Evolutionary conservation across 352 stramenopile genomes (phyloP).

Genomic region (Phytophthora tentaculata): DNA sequence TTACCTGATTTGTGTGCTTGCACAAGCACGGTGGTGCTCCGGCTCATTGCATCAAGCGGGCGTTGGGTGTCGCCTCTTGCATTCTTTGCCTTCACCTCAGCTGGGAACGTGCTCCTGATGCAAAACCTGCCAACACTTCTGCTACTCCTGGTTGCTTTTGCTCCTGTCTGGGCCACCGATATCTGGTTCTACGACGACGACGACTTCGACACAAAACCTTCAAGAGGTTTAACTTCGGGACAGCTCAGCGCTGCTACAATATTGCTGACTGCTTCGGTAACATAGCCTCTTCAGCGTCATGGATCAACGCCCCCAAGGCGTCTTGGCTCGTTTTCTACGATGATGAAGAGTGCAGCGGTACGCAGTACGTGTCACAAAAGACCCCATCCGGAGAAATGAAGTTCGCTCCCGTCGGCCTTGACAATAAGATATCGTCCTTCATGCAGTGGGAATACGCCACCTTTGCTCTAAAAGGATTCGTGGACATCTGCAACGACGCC

Average conservation of each 20-base stretch:
- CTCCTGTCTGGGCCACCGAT: slow-evolving; percentile 10
- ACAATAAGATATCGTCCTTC: slow-evolving; percentile 42
- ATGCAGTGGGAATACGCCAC: slow-evolving; percentile 33
- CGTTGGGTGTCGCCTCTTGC: not conserved
- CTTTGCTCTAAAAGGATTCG: slow-evolving; percentile 20
- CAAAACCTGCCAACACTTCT: not conserved
- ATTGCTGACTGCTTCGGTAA: slow-evolving; percentile 32
- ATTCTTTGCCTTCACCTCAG: not conserved
- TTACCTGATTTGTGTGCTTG: not conserved
- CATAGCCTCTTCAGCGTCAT: slow-evolving; percentile 27
- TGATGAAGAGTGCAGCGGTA: slow-evolving; percentile 20
- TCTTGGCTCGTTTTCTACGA: slow-evolving; percentile 34
- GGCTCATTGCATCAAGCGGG: not conserved
- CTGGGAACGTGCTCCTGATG: not conserved
- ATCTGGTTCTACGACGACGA: slow-evolving; percentile 31
- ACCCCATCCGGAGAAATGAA: slow-evolving; percentile 22
- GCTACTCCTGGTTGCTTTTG: slow-evolving; percentile 6
- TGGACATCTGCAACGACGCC: slow-evolving; percentile 25
- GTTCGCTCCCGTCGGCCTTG: slow-evolving; percentile 20
- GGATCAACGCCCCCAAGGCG: slow-evolving; percentile 22
- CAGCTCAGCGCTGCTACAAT: slow-evolving; percentile 31
- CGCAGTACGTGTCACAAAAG: slow-evolving; percentile 7
- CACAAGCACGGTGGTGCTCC: not conserved
- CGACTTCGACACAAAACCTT: slow-evolving; percentile 31
- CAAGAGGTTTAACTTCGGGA: slow-evolving; percentile 36